Conservation (phyloP, 768 basidiomycete species). For the Steccherinum ochraceum region DNA sequence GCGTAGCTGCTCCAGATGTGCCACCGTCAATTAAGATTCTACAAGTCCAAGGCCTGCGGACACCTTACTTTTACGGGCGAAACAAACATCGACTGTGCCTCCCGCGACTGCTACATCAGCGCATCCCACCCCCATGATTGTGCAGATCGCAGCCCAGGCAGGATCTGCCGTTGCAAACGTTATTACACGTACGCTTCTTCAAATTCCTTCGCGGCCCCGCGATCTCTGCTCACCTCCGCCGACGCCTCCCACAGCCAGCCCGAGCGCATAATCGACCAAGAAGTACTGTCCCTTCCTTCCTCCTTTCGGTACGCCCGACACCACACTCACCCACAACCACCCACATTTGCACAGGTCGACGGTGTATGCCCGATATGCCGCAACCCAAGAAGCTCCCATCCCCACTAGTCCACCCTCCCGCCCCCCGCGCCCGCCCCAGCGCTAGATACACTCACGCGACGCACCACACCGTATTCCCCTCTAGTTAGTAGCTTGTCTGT, state of each 20-base stretch:
- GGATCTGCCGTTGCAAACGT: conserved; percentile 41
- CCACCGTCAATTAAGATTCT: conserved; percentile 52
- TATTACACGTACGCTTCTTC: conserved; percentile 42
- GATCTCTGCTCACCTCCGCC: conserved; percentile 3
- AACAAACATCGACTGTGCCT: conserved; percentile 46
- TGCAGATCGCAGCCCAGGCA: conserved; percentile 16
- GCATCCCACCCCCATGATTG: conserved; percentile 43
- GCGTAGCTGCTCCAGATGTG: conserved; percentile 41
- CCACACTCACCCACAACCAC: background rate
- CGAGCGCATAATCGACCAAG: conserved; percentile 37
- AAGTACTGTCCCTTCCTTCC: conserved; percentile 29
- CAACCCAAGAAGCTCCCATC: too few relatives aligned
- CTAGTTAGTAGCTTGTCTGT: too few relatives aligned
- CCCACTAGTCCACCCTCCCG: too few relatives aligned
- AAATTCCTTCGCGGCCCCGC: background rate
- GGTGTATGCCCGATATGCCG: background rate
- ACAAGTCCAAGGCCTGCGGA: conserved; percentile 43
- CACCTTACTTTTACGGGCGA: conserved; percentile 45
- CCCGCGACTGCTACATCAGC: conserved; percentile 39
- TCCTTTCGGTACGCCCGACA: background rate
- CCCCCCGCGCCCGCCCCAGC: too few relatives aligned
- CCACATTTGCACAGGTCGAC: background rate
- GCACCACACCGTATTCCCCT: too few relatives aligned
- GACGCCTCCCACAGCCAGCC: conserved; percentile 37
- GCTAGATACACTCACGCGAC: too few relatives aligned